Percentiles rank a stretch among this genome's conserved stretches.
Conservation (phyloP, 78 protist species). For the Tieghemostelium lacteum region DNA sequence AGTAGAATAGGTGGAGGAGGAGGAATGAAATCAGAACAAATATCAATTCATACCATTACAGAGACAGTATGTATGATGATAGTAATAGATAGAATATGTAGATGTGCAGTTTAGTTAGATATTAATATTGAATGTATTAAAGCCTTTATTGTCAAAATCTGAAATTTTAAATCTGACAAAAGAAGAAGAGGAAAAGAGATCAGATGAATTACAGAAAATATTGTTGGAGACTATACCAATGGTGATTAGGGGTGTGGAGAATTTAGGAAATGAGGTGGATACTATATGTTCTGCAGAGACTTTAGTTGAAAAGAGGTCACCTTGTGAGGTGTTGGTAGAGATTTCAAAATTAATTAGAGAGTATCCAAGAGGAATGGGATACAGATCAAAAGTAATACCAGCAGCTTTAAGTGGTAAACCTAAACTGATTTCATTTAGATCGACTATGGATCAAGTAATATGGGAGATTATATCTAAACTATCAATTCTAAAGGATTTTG, state of each 20-base stretch:
- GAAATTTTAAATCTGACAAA: conserved; percentile 2
- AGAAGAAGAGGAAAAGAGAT: conserved; percentile 51
- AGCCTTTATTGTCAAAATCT: background rate
- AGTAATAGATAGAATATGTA: background rate
- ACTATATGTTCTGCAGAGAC: conserved; percentile 34
- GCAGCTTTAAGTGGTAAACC: conserved; percentile 24
- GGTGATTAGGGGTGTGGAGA: conserved; percentile 42
- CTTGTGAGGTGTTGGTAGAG: conserved; percentile 49
- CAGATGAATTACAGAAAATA: conserved; percentile 36
- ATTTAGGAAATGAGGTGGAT: conserved; percentile 24
- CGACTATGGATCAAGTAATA: conserved; percentile 42
- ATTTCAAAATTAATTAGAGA: conserved; percentile 62
- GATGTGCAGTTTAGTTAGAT: too few relatives aligned
- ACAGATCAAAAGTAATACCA: conserved; percentile 41
- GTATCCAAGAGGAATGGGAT: conserved; percentile 77
- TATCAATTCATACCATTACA: background rate
- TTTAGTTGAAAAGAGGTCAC: conserved; percentile 36
- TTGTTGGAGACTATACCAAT: conserved; percentile 37
- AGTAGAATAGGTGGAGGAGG: background rate
- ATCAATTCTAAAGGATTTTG: conserved; percentile 69
- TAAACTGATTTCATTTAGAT: conserved; percentile 46
- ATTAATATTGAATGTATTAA: too few relatives aligned
- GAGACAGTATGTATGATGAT: background rate
- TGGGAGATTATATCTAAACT: conserved; percentile 76
- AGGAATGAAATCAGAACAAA: background rate